Evolutionary conservation across 2,329 filamentous ascomycete species (phyloP).

Genomic region (Microthyrium microscopicum): DNA sequence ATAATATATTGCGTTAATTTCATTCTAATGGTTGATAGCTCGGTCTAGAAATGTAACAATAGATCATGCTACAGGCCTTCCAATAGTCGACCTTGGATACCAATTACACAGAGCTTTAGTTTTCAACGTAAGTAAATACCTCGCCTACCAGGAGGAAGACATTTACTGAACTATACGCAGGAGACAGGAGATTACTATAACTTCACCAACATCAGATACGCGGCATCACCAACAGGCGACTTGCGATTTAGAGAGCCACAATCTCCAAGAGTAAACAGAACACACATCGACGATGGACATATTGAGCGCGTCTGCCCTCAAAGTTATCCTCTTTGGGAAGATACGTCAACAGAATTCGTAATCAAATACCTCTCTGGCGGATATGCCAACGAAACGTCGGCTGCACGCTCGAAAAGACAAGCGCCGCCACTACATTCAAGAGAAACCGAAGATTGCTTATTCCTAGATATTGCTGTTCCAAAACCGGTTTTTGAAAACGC

Average conservation of each 20-base stretch:
- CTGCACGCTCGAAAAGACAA: neutral
- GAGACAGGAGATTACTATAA: constrained; percentile 30
- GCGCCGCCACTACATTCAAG: constrained; percentile 8
- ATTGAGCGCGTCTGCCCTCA: constrained; percentile 21
- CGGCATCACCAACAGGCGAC: constrained; percentile 33
- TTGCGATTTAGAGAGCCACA: constrained; percentile 33
- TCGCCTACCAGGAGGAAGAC: neutral
- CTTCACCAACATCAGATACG: constrained; percentile 41
- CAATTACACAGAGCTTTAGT: constrained; percentile 31
- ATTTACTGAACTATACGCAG: constrained; percentile 10
- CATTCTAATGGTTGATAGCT: too few species aligned
- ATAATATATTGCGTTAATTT: too few species aligned
- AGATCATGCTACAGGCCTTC: constrained; percentile 14
- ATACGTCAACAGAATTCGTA: constrained; percentile 19
- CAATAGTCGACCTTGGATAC: constrained; percentile 37
- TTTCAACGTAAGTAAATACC: constrained; percentile 23
- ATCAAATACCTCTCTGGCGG: constrained; percentile 13
- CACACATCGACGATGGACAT: constrained; percentile 28
- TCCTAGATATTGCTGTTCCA: constrained; percentile 31
- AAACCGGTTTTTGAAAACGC: constrained; percentile 18
- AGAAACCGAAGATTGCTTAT: constrained; percentile 29
- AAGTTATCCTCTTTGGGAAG: constrained; percentile 26
- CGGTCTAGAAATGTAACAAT: too few species aligned
- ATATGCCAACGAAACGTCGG: neutral
- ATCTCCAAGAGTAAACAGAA: constrained; percentile 25